phyloP scores from a whole-genome alignment of 202 grass and related monocot species.

The Digitaria exilis region DNA sequence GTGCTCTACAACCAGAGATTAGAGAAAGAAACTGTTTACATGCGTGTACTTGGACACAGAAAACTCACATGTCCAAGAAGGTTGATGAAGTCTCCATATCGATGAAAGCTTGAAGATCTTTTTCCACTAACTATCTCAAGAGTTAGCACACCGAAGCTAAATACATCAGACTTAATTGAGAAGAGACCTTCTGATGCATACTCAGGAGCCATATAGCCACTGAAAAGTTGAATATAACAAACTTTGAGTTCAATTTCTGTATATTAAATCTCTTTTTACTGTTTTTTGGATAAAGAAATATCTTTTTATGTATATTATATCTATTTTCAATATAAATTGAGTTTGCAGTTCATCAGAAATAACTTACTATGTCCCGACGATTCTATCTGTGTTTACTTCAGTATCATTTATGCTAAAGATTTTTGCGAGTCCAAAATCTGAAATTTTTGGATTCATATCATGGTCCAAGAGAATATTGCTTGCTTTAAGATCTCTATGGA shows the following conservation, averaged over 20 bases:
- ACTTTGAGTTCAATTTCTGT: not conserved
- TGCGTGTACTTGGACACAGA: not conserved
- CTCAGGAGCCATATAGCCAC: constrained; percentile 52
- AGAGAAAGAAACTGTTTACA: not conserved
- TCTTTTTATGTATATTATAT: not conserved
- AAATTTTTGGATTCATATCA: constrained; percentile 69
- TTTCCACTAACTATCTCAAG: constrained; percentile 47
- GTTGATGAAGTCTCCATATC: constrained; percentile 38
- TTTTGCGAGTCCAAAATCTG: constrained; percentile 65
- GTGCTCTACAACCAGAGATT: not conserved
- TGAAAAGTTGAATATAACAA: not conserved
- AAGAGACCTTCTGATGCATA: constrained; percentile 46
- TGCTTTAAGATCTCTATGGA: constrained; percentile 51
- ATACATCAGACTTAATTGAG: constrained; percentile 49
- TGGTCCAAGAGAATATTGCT: constrained; percentile 46
- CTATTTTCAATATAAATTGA: not conserved
- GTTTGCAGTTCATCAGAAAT: not conserved
- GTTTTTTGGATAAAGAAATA: no score
- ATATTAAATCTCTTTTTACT: no score
- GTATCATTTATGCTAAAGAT: constrained; percentile 53
- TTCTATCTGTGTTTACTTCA: constrained; percentile 46
- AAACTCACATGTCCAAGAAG: constrained; percentile 41
- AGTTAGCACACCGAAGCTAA: constrained; percentile 48
- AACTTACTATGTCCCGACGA: constrained; percentile 63
- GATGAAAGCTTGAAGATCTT: constrained; percentile 34